These are phyloP conservation scores for Peronosclerospora sorghi DNA, from an alignment of 352 stramenopile genomes.

Conservation along the genomic window DNA sequence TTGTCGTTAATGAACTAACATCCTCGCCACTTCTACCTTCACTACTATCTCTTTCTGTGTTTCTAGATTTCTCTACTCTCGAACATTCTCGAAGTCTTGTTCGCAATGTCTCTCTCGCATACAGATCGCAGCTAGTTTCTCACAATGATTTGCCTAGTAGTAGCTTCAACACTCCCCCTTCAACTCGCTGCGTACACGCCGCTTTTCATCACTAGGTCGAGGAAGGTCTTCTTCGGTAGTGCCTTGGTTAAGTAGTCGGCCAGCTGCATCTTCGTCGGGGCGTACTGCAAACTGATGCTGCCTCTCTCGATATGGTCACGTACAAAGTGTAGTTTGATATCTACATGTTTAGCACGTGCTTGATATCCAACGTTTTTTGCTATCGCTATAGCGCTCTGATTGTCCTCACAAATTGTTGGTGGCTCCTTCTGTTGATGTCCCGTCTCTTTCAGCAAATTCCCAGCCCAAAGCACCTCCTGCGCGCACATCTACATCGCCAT, in stretches of 20 bases:
- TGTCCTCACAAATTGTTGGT: constrained; percentile 15
- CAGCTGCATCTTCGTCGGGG: constrained; percentile 15
- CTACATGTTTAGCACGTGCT: constrained; percentile 11
- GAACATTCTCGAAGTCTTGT: too few relatives aligned
- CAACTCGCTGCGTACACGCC: background rate
- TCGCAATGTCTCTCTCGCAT: too few relatives aligned
- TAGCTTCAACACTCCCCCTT: too few relatives aligned
- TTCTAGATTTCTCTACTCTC: too few relatives aligned
- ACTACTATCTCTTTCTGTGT: too few relatives aligned
- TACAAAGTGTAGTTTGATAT: constrained; percentile 18
- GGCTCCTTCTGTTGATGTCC: background rate
- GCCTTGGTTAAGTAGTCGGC: constrained; percentile 15
- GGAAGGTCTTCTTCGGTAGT: constrained; percentile 10
- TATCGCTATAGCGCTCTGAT: constrained; percentile 14
- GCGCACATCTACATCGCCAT: constrained; percentile 13
- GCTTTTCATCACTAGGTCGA: constrained; percentile 3
- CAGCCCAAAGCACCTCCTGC: constrained; percentile 13
- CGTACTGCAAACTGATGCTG: constrained; percentile 8
- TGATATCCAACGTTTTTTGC: constrained; percentile 19
- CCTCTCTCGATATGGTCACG: constrained; percentile 6
- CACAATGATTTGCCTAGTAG: too few relatives aligned
- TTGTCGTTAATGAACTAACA: too few relatives aligned
- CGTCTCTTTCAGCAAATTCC: constrained; percentile 8
- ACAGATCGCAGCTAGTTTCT: too few relatives aligned
- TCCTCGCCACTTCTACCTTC: too few relatives aligned